A percentile compares a stretch with the other conserved stretches of the same genome.
phyloP scores from a whole-genome alignment of 176 grass and related monocot species.

The Rhipidocladum racemiflorum region DNA sequence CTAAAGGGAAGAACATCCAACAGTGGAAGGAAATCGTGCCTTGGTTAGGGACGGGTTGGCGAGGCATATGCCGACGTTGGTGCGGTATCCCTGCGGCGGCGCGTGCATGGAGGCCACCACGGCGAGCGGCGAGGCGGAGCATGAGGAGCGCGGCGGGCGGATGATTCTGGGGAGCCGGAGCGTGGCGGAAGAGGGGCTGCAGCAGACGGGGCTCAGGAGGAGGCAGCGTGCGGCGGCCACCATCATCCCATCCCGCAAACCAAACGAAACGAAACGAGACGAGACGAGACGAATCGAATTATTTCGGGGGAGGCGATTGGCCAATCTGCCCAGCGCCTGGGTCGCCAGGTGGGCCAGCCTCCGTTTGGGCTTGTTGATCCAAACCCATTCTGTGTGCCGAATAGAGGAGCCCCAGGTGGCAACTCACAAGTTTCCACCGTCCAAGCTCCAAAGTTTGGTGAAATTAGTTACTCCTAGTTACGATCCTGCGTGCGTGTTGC shows the following conservation, averaged over 20 bases:
- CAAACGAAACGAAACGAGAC: background rate
- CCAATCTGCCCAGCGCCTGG: background rate
- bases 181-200: background rate
- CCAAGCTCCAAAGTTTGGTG: too few species aligned
- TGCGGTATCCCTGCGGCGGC: constrained; percentile 68
- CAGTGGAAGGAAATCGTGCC: constrained; percentile 18
- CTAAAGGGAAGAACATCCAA: background rate
- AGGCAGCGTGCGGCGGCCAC: background rate
- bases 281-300: too few species aligned
- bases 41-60: constrained; percentile 66
- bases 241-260: background rate
- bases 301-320: too few species aligned
- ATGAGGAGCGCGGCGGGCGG: background rate
- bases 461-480: too few species aligned
- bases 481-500: too few species aligned
- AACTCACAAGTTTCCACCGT: too few species aligned
- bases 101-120: constrained; percentile 62
- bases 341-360: background rate
- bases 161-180: background rate
- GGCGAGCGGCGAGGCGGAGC: constrained; percentile 2
- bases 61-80: constrained; percentile 96
- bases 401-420: too few species aligned
- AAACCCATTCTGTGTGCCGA: background rate
- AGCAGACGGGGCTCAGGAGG: constrained; percentile 6
- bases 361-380: background rate